Base-by-base conservation (phyloP, 78 protist species). In the Dictyostelium purpureum region DNA sequence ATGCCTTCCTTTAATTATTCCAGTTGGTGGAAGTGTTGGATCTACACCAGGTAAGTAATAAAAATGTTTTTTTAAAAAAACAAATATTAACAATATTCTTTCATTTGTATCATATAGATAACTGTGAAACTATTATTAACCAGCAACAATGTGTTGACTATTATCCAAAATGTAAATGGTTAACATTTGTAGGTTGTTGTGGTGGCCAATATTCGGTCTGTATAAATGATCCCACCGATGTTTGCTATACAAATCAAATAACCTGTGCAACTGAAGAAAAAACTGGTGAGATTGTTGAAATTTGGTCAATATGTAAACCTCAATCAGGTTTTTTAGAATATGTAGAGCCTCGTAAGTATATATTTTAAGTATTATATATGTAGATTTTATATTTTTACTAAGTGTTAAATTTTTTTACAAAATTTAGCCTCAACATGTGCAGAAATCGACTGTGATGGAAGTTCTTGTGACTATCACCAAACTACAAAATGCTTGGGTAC, bases 281-380 rank as follows among this genome's bases (percentile, higher is more conserved):
- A 73, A 73, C 79, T 9, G 56, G 56, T 28, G 35, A 45, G 12
- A 73, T 73, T 2, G 26, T 45, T 11, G 79, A 73, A 47, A 16
- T 73, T 73, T 73, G 79, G 79, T 24, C 42, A 0, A 14, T 73
- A 16, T 73, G 79, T 47, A 47, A 43, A 47, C 79, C 79, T 10
- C 43, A 73, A 35, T 26, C 10, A 3, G 76, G 28, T n/a, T 69
- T 38, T 40, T 38, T 12, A 2, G 71, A 47, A 47, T 47, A 47
- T 47, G 0, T 47, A 3, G 12, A 3, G 1, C 66, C 66, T 26
- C 66, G 66, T 57, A 57, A 57, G 66, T 57, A 21, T 57, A 2
- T 57, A 0, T 57, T 57, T 1, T 18, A 2, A 4, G 1, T 51
- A 16, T 19, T 24, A 24, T 31, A 28, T 12, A 24, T 19, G 3